phyloP scores from a whole-genome alignment of 345 rosid genomes.

The Lepidium didymum region DNA sequence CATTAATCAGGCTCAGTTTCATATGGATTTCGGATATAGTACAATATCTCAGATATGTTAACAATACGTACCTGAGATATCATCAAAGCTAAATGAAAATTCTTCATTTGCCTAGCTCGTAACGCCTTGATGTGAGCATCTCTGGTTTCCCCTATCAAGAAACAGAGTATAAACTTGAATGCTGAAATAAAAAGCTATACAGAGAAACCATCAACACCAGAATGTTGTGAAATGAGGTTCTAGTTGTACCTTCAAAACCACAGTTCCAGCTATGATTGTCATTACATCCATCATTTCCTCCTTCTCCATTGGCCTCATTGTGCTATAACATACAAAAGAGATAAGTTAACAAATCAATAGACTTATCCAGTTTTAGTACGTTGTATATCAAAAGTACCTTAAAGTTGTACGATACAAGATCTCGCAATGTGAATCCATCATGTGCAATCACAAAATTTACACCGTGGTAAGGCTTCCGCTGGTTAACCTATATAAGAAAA shows the following conservation, averaged over 20 bases:
- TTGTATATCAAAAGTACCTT: slow-evolving; percentile 48
- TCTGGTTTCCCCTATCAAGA: slow-evolving; percentile 63
- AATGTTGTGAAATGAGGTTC: background rate
- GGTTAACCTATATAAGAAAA: slow-evolving; percentile 47
- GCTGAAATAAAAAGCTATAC: background rate
- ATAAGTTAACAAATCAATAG: background rate
- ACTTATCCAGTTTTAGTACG: background rate
- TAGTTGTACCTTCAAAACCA: slow-evolving; percentile 72
- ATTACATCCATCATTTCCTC: slow-evolving; percentile 89
- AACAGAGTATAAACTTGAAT: slow-evolving; percentile 7
- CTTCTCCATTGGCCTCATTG: slow-evolving; percentile 96
- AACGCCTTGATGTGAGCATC: slow-evolving; percentile 54
- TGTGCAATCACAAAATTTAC: slow-evolving; percentile 81
- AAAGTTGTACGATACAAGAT: slow-evolving; percentile 78
- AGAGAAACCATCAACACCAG: background rate
- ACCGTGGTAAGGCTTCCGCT: slow-evolving; percentile 85
- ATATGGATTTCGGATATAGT: background rate
- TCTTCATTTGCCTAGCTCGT: slow-evolving; percentile 83
- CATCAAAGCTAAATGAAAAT: slow-evolving; percentile 86
- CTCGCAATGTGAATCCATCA: slow-evolving; percentile 85
- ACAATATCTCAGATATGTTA: background rate
- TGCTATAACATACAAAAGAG: slow-evolving; percentile 44
- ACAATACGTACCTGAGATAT: slow-evolving; percentile 60
- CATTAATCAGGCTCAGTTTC: background rate
- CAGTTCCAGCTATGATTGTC: slow-evolving; percentile 96